phyloP scores from a whole-genome alignment of 2,329 filamentous ascomycete genomes.

The Knufia petricola region DNA sequence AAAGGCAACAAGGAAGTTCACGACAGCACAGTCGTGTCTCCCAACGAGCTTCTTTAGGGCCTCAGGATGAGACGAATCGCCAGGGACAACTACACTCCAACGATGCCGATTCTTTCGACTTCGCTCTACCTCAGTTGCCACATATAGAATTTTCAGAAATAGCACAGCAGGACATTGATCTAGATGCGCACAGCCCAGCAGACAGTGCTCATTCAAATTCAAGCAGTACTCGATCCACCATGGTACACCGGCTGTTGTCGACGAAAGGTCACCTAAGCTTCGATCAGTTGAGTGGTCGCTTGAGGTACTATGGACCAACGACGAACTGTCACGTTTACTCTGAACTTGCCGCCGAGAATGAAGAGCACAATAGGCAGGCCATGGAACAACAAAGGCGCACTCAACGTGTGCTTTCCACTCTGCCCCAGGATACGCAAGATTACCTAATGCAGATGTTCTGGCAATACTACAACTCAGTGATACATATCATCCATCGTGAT shows the following conservation, averaged over 20 bases:
- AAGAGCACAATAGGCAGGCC: slow-evolving; percentile 4
- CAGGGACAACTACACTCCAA: neutral
- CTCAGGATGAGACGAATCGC: neutral
- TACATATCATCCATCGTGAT: slow-evolving; percentile 12
- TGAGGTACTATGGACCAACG: slow-evolving; percentile 8
- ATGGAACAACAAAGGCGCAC: slow-evolving; percentile 10
- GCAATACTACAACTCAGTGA: slow-evolving; percentile 9
- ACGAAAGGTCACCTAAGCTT: slow-evolving; percentile 9
- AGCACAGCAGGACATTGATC: neutral
- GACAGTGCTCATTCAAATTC: neutral
- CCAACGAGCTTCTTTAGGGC: neutral
- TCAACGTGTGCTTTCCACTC: slow-evolving; percentile 1
- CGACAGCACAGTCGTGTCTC: too few relatives aligned
- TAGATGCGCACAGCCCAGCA: neutral
- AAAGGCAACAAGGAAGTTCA: neutral
- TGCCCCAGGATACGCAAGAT: slow-evolving; percentile 8
- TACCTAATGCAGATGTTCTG: slow-evolving; percentile 10
- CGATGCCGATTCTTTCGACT: neutral
- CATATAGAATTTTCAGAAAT: neutral
- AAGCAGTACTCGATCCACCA: neutral
- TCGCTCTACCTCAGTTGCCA: neutral
- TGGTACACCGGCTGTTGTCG: slow-evolving; percentile 7
- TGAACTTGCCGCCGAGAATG: slow-evolving; percentile 1
- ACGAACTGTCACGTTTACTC: slow-evolving; percentile 9
- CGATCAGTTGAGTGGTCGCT: slow-evolving; percentile 7